Base-by-base conservation (phyloP, 352 stramenopile genomes). In the Phytopythium chamaehyphon region DNA sequence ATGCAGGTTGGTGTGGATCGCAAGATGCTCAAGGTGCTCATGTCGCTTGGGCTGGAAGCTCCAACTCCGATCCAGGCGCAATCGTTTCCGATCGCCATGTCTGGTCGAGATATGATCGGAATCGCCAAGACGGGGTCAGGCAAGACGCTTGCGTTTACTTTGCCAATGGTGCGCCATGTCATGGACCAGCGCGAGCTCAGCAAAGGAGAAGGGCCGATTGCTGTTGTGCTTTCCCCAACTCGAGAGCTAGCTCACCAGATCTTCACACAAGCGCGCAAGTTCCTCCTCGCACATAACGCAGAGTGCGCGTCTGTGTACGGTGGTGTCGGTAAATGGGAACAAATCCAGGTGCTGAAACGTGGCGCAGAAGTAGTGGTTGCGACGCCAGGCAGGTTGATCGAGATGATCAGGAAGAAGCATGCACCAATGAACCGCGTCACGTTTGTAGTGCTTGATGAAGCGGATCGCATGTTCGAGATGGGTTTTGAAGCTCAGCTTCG, bases 111-210 rank as follows among this genome's bases (percentile, higher is more conserved):
- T 57, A 62, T 95, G 44, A 88, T 95, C 47, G 84, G 69, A 26
- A 96, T 94, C 45, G 93, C 95, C 46, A 96, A 98, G 77, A 99
- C 97, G 1, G 97, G 97, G 23, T 97, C 86, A 2, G 97, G 97
- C 2, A 99, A 99, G 75, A 99, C 96, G 10, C 83, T 99, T 24
- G 93, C 96, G 4, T 99, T 99, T 71, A 86, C 97, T 15, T 62
- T 98, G 50, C 97, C 97, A n/a, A 86, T 98, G 64, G 74, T 99
- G 40, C 66, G 71, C 14, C 82, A 93, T 39, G 71, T 95, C 9
- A 95, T 96, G 83, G 83, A 93, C 55, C 88, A 96, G 69, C 69
- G 83, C 9, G 66, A 87, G 36, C 66, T 96, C 10, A 47, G 64
- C 36, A 77, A 83, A 33, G 77, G 76, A 18, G 82, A 94, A 71